Conservation (phyloP, 352 stramenopile species). For the Globisporangium acanthophoron region DNA sequence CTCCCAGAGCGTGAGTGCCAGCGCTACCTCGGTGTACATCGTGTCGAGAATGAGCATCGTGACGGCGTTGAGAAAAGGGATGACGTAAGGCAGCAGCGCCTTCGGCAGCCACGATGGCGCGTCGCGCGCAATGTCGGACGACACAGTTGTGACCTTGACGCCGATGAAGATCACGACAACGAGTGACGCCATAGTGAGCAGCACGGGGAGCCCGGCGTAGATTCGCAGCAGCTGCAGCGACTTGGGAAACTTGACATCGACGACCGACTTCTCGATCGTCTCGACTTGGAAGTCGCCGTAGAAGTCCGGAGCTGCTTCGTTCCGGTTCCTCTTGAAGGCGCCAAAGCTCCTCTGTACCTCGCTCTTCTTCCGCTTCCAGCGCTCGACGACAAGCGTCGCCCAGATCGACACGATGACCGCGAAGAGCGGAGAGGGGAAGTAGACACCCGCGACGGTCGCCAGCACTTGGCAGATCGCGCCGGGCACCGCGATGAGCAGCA, state of each 20-base stretch:
- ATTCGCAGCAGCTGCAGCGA: conserved; percentile 54
- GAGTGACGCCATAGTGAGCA: conserved; percentile 45
- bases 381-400: conserved; percentile 83
- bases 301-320: conserved; percentile 41
- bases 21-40: conserved; percentile 60
- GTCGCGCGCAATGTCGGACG: conserved; percentile 17
- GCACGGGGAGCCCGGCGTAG: conserved; percentile 46
- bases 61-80: conserved; percentile 59
- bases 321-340: conserved; percentile 57
- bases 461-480: conserved; percentile 46
- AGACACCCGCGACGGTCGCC: conserved; percentile 21
- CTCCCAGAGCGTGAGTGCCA: conserved; percentile 60
- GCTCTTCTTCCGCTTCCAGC: conserved; percentile 87
- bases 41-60: conserved; percentile 70
- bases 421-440: conserved; percentile 44
- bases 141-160: conserved; percentile 35
- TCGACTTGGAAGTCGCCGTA: conserved; percentile 72
- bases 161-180: conserved; percentile 55
- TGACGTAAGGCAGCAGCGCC: conserved; percentile 39
- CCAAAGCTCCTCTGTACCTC: conserved; percentile 79
- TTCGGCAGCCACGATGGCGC: conserved; percentile 33
- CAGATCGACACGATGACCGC: conserved; percentile 80
- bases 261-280: conserved; percentile 26
- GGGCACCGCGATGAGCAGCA: conserved; percentile 50
- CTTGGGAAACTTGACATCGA: conserved; percentile 59